Evolutionary conservation across 495 filamentous ascomycete genomes (phyloP).

Genomic region (Usnea hakonensis): DNA sequence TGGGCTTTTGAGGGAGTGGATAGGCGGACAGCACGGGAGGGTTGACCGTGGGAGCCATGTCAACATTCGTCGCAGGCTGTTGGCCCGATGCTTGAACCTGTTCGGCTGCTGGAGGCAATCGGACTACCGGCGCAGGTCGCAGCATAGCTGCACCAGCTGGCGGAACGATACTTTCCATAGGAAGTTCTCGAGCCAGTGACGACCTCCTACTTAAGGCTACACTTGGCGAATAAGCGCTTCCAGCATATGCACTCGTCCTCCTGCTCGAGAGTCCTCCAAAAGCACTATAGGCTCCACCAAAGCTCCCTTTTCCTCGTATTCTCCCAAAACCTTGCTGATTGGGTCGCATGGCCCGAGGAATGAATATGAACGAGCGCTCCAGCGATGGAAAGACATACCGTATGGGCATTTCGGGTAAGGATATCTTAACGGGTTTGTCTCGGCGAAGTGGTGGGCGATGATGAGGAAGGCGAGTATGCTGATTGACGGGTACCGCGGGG

Average conservation of each 20-base stretch:
- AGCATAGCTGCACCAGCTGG: conserved; percentile 71
- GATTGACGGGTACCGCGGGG: conserved; percentile 64
- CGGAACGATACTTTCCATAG: conserved; percentile 67
- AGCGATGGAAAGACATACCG: conserved; percentile 84
- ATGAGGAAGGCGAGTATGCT: conserved; percentile 88
- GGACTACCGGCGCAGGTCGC: conserved; percentile 70
- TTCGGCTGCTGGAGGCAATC: conserved; percentile 62
- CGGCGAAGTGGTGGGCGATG: conserved; percentile 90
- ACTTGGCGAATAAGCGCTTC: conserved; percentile 82
- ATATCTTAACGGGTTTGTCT: conserved; percentile 94
- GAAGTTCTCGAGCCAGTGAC: conserved; percentile 68
- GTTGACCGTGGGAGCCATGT: conserved; percentile 38
- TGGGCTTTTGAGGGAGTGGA: conserved; percentile 61
- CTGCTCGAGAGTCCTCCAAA: conserved; percentile 61
- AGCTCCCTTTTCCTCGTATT: conserved; percentile 58
- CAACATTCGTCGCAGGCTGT: conserved; percentile 5
- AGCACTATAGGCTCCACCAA: conserved; percentile 47
- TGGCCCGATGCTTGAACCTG: conserved; percentile 26
- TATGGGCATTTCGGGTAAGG: conserved; percentile 66
- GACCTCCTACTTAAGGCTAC: conserved; percentile 86
- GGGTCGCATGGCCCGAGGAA: conserved; percentile 84
- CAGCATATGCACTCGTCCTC: conserved; percentile 72
- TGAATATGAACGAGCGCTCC: conserved; percentile 96
- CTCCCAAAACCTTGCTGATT: conserved; percentile 78
- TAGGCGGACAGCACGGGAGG: conserved; percentile 49